These are phyloP conservation scores for Mycena epipterygia DNA, from an alignment of 768 basidiomycete species.

Conservation along the genomic window DNA sequence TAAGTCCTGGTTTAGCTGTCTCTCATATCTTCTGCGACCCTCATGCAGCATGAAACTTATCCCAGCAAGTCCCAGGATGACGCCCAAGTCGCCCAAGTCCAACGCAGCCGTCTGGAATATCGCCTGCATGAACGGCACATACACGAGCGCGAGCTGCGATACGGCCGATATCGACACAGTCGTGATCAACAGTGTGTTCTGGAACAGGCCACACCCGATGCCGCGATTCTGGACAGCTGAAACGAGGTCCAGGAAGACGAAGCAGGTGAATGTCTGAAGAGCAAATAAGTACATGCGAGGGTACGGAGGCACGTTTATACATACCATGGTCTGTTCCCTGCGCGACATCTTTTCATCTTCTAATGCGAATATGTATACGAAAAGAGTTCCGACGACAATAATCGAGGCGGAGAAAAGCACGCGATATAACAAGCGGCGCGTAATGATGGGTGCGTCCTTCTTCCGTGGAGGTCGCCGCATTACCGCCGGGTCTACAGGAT, in stretches of 20 bases:
- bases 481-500: slow-evolving; percentile 93
- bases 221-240: slow-evolving; percentile 96
- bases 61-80: slow-evolving; percentile 76
- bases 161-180: slow-evolving; percentile 91
- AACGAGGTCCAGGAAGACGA: slow-evolving; percentile 96
- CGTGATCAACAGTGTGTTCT: slow-evolving; percentile 90
- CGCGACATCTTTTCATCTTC: slow-evolving; percentile 87
- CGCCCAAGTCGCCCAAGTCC: slow-evolving; percentile 72
- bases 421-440: slow-evolving; percentile 75
- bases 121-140: slow-evolving; percentile 90
- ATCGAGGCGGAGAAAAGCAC: slow-evolving; percentile 95
- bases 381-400: slow-evolving; percentile 91
- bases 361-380: slow-evolving; percentile 86
- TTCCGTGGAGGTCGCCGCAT: slow-evolving; percentile 95
- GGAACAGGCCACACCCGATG: slow-evolving; percentile 83
- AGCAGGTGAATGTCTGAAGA: slow-evolving; percentile 92
- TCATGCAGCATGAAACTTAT: slow-evolving; percentile 83
- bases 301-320: slow-evolving; percentile 42
- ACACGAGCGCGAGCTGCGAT: slow-evolving; percentile 88
- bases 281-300: slow-evolving; percentile 3
- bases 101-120: slow-evolving; percentile 96
- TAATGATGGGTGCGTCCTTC: slow-evolving; percentile 93
- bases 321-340: slow-evolving; percentile 96
- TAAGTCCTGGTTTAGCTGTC: slow-evolving; percentile 67
- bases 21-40: slow-evolving; percentile 82